Base-by-base conservation (phyloP, 345 rosid species). In the Viola odorata region DNA sequence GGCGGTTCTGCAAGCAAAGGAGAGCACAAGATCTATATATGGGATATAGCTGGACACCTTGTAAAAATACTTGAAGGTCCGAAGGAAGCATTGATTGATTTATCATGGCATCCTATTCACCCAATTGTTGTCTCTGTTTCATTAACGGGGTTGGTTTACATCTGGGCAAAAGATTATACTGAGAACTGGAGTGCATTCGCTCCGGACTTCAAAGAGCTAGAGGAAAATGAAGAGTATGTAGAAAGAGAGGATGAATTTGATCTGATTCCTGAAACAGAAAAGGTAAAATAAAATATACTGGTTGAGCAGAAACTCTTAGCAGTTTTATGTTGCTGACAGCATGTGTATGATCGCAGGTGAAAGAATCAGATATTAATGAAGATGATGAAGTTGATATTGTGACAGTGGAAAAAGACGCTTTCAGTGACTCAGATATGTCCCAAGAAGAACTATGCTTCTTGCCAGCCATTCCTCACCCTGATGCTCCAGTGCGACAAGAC, bases 161-260 rank as follows among this genome's bases (percentile, higher is more conserved):
- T 95, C 38, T 95, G 99, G 99, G 99, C 97, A 41, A 95, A 95
- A 77, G 99, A 95, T 61, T 87, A 95, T 69, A 88, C 95, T 3
- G 99, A 95, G 78, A 95, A 95, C 57, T 95, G 97, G 99, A 95
- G 99, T 69, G 97, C 99, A 41, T 95, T 95, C 80, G 99, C 99
- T 67, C 97, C 99, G 4, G 99, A 95, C 74, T 94, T 94, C 67
- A 94, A 91, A 73, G 99, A 94, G 84, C 96, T 95, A 5, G 97
- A 91, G 82, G 99, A 95, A 75, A 95, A 95, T 69, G 99, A 95
- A 75, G 99, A 95, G 78, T 94, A 94, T 54, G 88, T 94, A 54
- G 97, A 94, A 81, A 81, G 92, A 3, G 99, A 94, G 77, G 99
- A 94, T 70, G 97, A 94, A 60, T 94, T 94, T 72, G 99, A 94